Evolutionary conservation across 2,329 filamentous ascomycete species (phyloP), one percentile per base, ranked within the genome.

Genomic region (Canariomyces notabilis): DNA sequence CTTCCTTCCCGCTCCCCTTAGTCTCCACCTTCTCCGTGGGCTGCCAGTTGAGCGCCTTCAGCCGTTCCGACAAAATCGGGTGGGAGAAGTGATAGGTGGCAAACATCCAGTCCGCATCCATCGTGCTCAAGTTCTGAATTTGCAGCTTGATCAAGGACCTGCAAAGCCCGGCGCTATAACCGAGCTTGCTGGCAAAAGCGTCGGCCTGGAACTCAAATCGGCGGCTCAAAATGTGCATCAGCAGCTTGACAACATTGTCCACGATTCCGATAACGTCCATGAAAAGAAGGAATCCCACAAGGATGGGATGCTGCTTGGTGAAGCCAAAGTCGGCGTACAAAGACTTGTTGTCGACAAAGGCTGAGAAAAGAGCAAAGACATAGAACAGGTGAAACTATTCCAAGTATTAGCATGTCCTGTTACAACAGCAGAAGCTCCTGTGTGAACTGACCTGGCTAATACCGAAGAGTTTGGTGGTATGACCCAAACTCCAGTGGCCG

Each of bases 41-140:
- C 62, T 83, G 82, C 90, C 91, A 98, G 55, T 87, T 84, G 50
- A 98, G 77, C 1, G 91, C 93, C 67, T 87, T 88, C 60, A 98
- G 76, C 60, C 93, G 82, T 77, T 98, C 94, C 1, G 90, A 87
- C 56, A 98, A 74, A 57, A 97, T 96, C 1, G 93, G 93, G 70
- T 98, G 93, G 19, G 91, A 96, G 76, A 94, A 96, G 72, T 98
- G 90, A 75, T 97, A 98, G 70, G 85, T 94, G 44, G 93, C 93
- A 68, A 95, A 98, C 79, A 96, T 82, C 86, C 87, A 95, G 70
- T 98, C 94, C 21, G 93, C 93, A 61, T 98, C 93, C 91, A 98
- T 97, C 51, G 88, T 94, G 69, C 89, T 95, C 57, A 98, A 77
- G 65, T 98, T 98, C 74, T 97, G 90, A 61, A 96, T 89, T 71